phyloP scores from a whole-genome alignment of 2,329 filamentous ascomycete species.

The Pezicula carpinea region DNA sequence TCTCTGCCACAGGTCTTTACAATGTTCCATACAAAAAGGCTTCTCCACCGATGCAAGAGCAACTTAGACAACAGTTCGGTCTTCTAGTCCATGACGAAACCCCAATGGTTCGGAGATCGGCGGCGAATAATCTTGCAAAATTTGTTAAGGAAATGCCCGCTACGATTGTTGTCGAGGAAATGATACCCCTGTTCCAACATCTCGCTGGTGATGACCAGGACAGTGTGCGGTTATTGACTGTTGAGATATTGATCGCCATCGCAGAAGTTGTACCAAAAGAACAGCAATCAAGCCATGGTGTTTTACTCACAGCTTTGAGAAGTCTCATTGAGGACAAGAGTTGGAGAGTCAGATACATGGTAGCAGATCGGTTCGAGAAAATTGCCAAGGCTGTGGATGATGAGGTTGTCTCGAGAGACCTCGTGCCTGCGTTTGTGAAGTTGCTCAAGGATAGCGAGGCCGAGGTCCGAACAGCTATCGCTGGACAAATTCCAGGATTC shows the following conservation, averaged over 20 bases:
- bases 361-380: constrained; percentile 98
- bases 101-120: constrained; percentile 96
- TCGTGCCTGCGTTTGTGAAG: constrained; percentile 96
- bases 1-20: constrained; percentile 94
- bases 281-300: constrained; percentile 93
- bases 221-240: constrained; percentile 90
- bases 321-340: constrained; percentile 98
- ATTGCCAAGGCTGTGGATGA: constrained; percentile 98
- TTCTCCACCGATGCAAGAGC: constrained; percentile 80
- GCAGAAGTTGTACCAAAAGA: constrained; percentile 97
- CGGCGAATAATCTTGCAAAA: constrained; percentile 92
- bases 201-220: constrained; percentile 96
- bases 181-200: constrained; percentile 98
- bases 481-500: constrained; percentile 98
- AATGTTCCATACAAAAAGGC: constrained; percentile 91
- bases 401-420: constrained; percentile 87
- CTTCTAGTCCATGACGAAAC: constrained; percentile 96
- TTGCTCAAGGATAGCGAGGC: constrained; percentile 96
- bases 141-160: constrained; percentile 97
- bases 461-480: constrained; percentile 93
- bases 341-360: constrained; percentile 99
- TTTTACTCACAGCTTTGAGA: constrained; percentile 83
- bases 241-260: constrained; percentile 93
- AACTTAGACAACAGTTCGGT: constrained; percentile 85
- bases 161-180: constrained; percentile 89